A percentile compares a stretch with the other conserved stretches of the same genome.
Conservation (phyloP, 495 filamentous ascomycete species). For the Lasiosphaeria ovina region DNA sequence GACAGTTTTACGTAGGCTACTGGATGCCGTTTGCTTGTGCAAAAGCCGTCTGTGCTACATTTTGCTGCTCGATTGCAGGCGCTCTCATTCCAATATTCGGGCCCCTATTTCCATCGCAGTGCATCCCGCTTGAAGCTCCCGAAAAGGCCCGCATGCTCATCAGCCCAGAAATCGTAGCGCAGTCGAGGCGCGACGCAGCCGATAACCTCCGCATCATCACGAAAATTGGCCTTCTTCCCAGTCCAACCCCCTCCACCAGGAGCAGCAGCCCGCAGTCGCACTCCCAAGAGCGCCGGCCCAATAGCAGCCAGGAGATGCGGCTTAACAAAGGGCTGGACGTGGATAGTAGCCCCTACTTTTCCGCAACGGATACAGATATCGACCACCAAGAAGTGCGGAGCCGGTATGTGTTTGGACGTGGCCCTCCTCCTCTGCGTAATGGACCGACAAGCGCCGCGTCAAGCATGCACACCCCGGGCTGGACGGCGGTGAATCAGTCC, state of each 20-base stretch:
- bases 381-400: too few relatives aligned
- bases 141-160: conserved; percentile 69
- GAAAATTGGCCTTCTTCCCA: conserved; percentile 4
- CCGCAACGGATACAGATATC: too few relatives aligned
- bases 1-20: conserved; percentile 62
- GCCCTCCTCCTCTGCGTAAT: too few relatives aligned
- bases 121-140: conserved; percentile 57
- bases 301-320: too few relatives aligned
- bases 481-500: too few relatives aligned
- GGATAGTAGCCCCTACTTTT: too few relatives aligned
- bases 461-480: too few relatives aligned
- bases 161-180: conserved; percentile 53
- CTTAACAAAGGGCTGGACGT: too few relatives aligned
- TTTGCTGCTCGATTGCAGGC: conserved; percentile 80
- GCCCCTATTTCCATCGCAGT: conserved; percentile 68
- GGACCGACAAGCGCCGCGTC: too few relatives aligned
- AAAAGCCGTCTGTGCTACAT: conserved; percentile 77
- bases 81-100: conserved; percentile 90
- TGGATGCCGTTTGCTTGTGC: conserved; percentile 93
- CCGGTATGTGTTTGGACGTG: too few relatives aligned
- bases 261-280: conserved; percentile 18
- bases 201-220: conserved; percentile 35
- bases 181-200: conserved; percentile 54
- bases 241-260: conserved; percentile 6
- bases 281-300: too few relatives aligned